A percentile compares a stretch with the other conserved stretches of the same genome.
These are phyloP conservation scores for Paecilomyces fulvus DNA, from an alignment of 2,329 filamentous ascomycete species.

Conservation along the genomic window DNA sequence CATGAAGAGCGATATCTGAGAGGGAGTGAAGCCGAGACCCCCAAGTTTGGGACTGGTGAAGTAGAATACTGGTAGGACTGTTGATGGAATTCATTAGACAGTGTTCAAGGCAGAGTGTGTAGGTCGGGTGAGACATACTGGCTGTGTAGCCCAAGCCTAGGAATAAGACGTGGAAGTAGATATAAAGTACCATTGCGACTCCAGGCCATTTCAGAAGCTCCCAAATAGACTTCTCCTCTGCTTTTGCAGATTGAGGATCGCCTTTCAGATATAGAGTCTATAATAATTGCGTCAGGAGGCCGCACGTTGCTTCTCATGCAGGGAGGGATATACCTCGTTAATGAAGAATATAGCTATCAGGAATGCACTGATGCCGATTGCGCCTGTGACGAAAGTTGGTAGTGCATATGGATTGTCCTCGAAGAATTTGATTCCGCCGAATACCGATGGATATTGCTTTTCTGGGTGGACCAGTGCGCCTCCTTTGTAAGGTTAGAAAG, in stretches of 20 bases:
- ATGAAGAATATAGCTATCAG: slow-evolving; percentile 48
- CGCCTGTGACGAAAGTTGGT: slow-evolving; percentile 50
- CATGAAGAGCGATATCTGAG: slow-evolving; percentile 60
- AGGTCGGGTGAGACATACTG: slow-evolving; percentile 11
- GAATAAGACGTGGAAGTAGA: slow-evolving; percentile 59
- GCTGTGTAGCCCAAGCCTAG: slow-evolving; percentile 66
- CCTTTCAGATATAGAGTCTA: slow-evolving; percentile 23
- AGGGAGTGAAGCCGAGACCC: slow-evolving; percentile 54
- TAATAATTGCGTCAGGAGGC: slow-evolving; percentile 4
- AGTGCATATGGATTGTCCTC: slow-evolving; percentile 58
- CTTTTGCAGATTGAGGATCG: slow-evolving; percentile 8
- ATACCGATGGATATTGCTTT: slow-evolving; percentile 51
- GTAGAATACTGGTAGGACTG: slow-evolving; percentile 57
- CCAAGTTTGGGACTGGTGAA: slow-evolving; percentile 56
- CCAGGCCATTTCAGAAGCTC: slow-evolving; percentile 55
- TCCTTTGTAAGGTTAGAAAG: slow-evolving; percentile 35
- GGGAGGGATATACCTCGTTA: slow-evolving; percentile 42
- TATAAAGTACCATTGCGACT: slow-evolving; percentile 56
- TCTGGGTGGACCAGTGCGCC: slow-evolving; percentile 62
- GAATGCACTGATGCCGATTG: slow-evolving; percentile 47
- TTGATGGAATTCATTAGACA: neutral
- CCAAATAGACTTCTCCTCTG: neutral
- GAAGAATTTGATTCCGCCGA: slow-evolving; percentile 52
- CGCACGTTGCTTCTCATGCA: slow-evolving; percentile 6
- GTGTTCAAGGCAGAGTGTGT: neutral